Conservation (phyloP, 2,329 filamentous ascomycete species). For the Apiospora arundinis region DNA sequence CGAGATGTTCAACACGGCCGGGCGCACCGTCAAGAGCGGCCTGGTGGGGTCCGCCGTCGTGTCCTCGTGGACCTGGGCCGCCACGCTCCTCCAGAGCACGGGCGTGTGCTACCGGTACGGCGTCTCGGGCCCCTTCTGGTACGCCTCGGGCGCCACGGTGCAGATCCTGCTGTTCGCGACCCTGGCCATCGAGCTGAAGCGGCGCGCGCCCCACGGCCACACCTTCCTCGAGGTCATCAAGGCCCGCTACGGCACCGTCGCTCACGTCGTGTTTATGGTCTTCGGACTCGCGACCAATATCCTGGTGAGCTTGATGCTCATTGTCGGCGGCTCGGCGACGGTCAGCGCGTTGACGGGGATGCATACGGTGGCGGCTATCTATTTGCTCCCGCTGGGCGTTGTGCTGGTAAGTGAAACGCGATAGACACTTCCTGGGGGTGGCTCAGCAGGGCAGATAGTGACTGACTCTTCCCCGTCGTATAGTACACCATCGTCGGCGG, state of each 20-base stretch:
- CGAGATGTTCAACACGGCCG: constrained; percentile 91
- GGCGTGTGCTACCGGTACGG: constrained; percentile 85
- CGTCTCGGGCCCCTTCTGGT: constrained; percentile 66
- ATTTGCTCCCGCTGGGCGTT: constrained; percentile 81
- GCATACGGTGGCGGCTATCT: constrained; percentile 81
- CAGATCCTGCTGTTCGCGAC: constrained; percentile 92
- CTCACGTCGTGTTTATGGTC: constrained; percentile 80
- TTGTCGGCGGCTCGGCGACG: constrained; percentile 83
- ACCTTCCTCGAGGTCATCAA: constrained; percentile 83
- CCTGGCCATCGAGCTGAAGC: constrained; percentile 87
- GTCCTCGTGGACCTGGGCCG: constrained; percentile 92
- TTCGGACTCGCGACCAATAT: constrained; percentile 88
- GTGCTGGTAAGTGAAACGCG: constrained; percentile 71
- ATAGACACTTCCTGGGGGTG: not conserved
- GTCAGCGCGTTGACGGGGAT: constrained; percentile 75
- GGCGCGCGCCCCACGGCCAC: constrained; percentile 86
- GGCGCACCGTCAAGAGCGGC: constrained; percentile 86
- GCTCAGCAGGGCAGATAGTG: no score
- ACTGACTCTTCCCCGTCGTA: not conserved
- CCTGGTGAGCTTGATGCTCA: constrained; percentile 85
- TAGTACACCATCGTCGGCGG: constrained; percentile 7
- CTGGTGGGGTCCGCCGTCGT: constrained; percentile 90
- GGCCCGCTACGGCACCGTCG: constrained; percentile 73
- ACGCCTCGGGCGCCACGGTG: constrained; percentile 75
- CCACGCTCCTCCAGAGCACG: constrained; percentile 79